Base-by-base conservation (phyloP, 805 yeast species). In the Tetrapisispora arboricola region DNA sequence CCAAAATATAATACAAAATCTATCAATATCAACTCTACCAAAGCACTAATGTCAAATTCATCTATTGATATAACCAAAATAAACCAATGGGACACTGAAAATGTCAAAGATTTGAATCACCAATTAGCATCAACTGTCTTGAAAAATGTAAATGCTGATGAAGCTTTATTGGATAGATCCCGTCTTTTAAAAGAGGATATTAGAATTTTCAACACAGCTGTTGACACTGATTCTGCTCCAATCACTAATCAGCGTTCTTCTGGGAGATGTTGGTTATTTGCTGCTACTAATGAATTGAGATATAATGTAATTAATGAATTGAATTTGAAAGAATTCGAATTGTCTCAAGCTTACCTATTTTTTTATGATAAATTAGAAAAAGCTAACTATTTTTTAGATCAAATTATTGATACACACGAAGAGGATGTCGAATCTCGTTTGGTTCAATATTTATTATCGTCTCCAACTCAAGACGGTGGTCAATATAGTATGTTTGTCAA, bases 231-330 rank as follows among this genome's bases (percentile, higher is more conserved):
- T 7, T 32, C 46, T 19, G 52, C 74, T 1, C 87, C 88, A 20
- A 71, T 81, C 15, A 78, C 82, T 41, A 78, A 80, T 62, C 95
- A 85, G 66, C 73, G 74, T 51, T 60, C 75, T 10, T 75, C 85
- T 18, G 95, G 95, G 24, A 67, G 94, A 52, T 85, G 95, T 63
- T 85, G 95, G 95, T 70, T 85, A 45, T 85, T 85, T 61, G 95
- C 95, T 10, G 73, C 90, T 1, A 75, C 84, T 40, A 85, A 86
- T 51, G 71, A 81, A 42, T 65, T 84, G 53, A 72, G 95, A 51
- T 58, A 80, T 39, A 71, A 70, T 40, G 73, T 83, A 32, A 76
- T 78, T 61, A 67, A 71, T 50, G 72, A 72, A 54, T 72, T 78
- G 60, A 76, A 79, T 53, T 61, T 85, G 51, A 76, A 76, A 50